These are phyloP conservation scores for Termitomyces sp. DNA, from an alignment of 768 basidiomycete species.

Conservation along the genomic window DNA sequence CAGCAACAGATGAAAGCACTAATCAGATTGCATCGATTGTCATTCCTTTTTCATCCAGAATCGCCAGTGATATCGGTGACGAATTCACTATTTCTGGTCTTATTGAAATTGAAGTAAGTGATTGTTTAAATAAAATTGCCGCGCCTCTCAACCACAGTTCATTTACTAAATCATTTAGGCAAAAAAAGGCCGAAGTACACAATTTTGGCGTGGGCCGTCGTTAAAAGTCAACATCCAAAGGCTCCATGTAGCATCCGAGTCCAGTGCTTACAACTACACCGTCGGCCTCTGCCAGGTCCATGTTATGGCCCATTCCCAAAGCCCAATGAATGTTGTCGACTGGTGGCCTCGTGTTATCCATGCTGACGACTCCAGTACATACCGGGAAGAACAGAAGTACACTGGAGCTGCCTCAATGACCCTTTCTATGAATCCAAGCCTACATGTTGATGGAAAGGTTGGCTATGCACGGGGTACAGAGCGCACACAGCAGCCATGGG, in stretches of 20 bases:
- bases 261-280: not conserved
- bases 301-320: not conserved
- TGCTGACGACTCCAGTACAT: not conserved
- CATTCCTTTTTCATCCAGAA: not conserved
- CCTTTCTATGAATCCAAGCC: not conserved
- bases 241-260: not conserved
- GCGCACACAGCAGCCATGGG: not conserved
- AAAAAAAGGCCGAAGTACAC: too few relatives aligned
- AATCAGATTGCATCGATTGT: not conserved
- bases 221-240: not conserved
- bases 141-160: too few relatives aligned
- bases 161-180: too few relatives aligned
- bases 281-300: not conserved
- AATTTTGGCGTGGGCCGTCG: not conserved
- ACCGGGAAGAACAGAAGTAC: not conserved
- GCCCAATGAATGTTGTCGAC: not conserved
- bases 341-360: not conserved
- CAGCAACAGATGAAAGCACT: not conserved
- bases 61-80: not conserved
- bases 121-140: too few relatives aligned
- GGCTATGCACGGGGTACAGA: not conserved
- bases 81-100: not conserved
- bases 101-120: not conserved
- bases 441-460: not conserved
- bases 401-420: not conserved